Conservation (phyloP, 2,329 filamentous ascomycete genomes). For the Epichloe aotearoae region DNA sequence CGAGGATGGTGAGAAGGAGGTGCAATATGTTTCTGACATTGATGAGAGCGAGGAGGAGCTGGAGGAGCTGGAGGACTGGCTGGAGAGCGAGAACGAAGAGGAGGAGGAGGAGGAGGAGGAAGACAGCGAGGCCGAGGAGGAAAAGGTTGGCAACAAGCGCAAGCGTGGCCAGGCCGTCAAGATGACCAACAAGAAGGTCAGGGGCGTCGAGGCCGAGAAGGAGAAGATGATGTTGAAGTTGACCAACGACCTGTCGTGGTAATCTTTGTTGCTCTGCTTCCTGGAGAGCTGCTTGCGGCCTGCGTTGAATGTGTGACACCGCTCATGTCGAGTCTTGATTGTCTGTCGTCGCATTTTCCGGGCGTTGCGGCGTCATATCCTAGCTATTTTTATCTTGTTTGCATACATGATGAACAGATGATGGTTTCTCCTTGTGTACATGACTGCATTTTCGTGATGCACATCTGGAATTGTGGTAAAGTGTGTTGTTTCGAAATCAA, state of each 20-base stretch:
- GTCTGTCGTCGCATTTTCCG: background rate
- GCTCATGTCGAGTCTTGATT: no score
- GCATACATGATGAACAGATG: no score
- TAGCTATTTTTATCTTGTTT: no score
- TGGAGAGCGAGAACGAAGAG: constrained; percentile 55
- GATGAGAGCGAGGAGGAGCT: constrained; percentile 73
- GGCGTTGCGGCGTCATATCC: background rate
- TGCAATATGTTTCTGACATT: constrained; percentile 89
- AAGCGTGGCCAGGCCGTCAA: constrained; percentile 37
- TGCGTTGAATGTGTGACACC: no score
- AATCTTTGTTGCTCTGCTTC: constrained; percentile 4
- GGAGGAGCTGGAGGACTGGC: constrained; percentile 81
- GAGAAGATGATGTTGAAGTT: constrained; percentile 27
- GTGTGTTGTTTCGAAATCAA: no score
- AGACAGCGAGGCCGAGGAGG: constrained; percentile 42
- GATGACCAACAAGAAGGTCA: constrained; percentile 30
- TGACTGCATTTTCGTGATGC: no score
- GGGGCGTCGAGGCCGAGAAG: constrained; percentile 62
- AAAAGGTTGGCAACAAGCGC: constrained; percentile 42
- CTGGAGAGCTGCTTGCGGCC: no score
- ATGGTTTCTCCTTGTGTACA: no score
- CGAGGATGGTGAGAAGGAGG: constrained; percentile 61
- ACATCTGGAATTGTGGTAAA: no score
- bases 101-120: constrained; percentile 44
- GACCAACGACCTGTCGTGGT: constrained; percentile 31